Base-by-base conservation (phyloP, 768 basidiomycete species). In the Mycena galericulata region DNA sequence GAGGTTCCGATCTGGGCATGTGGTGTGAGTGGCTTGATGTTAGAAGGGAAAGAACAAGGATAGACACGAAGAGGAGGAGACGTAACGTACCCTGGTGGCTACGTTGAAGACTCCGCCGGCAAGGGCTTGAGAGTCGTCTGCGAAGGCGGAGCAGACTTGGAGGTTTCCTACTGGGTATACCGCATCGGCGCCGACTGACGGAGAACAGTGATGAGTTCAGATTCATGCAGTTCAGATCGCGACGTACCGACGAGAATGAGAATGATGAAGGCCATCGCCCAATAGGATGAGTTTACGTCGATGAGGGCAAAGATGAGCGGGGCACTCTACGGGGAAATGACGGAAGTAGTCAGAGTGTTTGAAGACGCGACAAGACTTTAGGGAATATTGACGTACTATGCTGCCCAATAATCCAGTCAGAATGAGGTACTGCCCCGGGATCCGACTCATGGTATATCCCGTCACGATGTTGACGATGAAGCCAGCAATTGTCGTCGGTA, bases 21-120 rank as follows among this genome's bases (percentile, higher is more conserved):
- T 36, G 8, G 6, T 14, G 10, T 3, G n/a, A n/a, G n/a, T n/a
- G n/a, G n/a, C n/a, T n/a, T n/a, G n/a, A n/a, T n/a, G n/a, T n/a
- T n/a, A n/a, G n/a, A n/a, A n/a, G n/a, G n/a, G n/a, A n/a, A n/a
- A n/a, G n/a, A n/a, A n/a, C n/a, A n/a, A n/a, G n/a, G n/a, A n/a
- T n/a, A n/a, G n/a, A n/a, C n/a, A n/a, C n/a, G n/a, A n/a, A n/a
- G n/a, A n/a, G n/a, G n/a, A n/a, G n/a, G n/a, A n/a, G n/a, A n/a
- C n/a, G n/a, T 6, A 2, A 61, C 67, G 34, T 32, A 77, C 76
- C 24, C 79, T 55, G 3, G 77, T 77, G 2, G 75, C 74, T 32
- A 80, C 78, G 56, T 74, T 78, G 73, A 79, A 80, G 55, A 80
- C 72, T 4, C 77, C 75, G 5, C 79, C 79, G 1, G 78, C 76